Base-by-base conservation (phyloP, 108 stramenopile species). In the Discostella pseudostelligera region DNA sequence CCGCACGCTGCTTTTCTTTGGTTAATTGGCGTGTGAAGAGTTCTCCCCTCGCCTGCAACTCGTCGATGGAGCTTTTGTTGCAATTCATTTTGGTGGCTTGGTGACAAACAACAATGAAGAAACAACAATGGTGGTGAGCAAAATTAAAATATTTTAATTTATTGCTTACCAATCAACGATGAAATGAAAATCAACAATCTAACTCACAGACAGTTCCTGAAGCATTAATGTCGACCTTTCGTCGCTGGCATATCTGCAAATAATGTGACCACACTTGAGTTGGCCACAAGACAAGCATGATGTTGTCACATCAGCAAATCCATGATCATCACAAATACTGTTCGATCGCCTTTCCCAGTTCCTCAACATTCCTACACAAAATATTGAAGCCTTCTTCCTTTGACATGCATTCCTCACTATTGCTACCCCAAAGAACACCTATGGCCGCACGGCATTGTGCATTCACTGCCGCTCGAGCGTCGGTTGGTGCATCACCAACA, bases 381-480 rank as follows among this genome's bases (percentile, higher is more conserved):
- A 57, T 39, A 29, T 61, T 20, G 67, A 92, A 92, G 14, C 74
- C 69, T 10, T 81, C 70, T 62, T 88, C 90, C 9, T 82, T 69
- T 36, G 48, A 65, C 48, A 93, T 46, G 12, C 60, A 76, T 55
- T 87, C 84, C 62, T 80, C 78, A 40, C 63, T 59, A 64, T 90
- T 85, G 47, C 75, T 78, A 21, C 92, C 92, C 88, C 88, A 93
- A 42, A 83, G 39, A 2, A 93, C 92, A 17, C 88, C 92, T 49
- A 93, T 85, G 11, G 85, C 74, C 8, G 70, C 63, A 66, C 87
- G 83, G 37, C 72, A 74, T 0, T 84, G 80, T 13, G 92, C 88
- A 53, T 68, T 69, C 10, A 81, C 49, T 17, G 92, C 92, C 8
- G 88, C 88, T 39, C 59, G 63, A 8, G 80, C 92, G 72, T 93